phyloP scores from a whole-genome alignment of 257 asterid genomes.

The Salvia rosmarinus region DNA sequence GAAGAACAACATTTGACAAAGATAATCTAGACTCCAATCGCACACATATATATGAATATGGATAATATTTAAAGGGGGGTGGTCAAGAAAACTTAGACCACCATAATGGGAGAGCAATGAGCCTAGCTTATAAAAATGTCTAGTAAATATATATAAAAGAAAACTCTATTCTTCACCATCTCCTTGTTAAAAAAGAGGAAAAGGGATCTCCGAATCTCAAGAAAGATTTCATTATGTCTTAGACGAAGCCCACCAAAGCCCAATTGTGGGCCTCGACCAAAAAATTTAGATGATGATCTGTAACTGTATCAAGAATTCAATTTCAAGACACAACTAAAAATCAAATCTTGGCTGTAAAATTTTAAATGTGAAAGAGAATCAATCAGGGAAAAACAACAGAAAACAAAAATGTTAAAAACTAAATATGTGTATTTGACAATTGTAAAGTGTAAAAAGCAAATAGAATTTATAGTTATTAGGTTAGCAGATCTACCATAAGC shows the following conservation, averaged over 20 bases:
- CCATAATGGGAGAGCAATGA: too few relatives aligned
- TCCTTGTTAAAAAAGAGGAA: slow-evolving; percentile 38
- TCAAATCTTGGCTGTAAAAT: slow-evolving; percentile 24
- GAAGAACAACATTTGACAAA: slow-evolving; percentile 61
- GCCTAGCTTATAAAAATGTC: too few relatives aligned
- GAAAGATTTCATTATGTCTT: not conserved
- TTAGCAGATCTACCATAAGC: slow-evolving; percentile 30
- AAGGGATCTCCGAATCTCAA: slow-evolving; percentile 39
- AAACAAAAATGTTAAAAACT: not conserved
- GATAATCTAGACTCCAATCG: slow-evolving; percentile 31
- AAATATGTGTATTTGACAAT: not conserved
- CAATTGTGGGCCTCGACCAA: slow-evolving; percentile 46
- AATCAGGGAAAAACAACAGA: not conserved
- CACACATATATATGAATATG: not conserved
- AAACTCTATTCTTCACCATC: slow-evolving; percentile 29
- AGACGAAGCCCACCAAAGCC: slow-evolving; percentile 56
- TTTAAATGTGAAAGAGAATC: not conserved
- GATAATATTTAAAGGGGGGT: not conserved
- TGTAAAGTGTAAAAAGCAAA: slow-evolving; percentile 13
- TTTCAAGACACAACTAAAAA: slow-evolving; percentile 10
- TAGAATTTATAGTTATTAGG: slow-evolving; percentile 12
- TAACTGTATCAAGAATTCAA: slow-evolving; percentile 13
- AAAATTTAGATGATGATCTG: slow-evolving; percentile 13
- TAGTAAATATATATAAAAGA: not conserved
- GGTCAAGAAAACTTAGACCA: too few relatives aligned